Base-by-base conservation (phyloP, 805 yeast genomes). In the Nakazawaea ambrosiae region DNA sequence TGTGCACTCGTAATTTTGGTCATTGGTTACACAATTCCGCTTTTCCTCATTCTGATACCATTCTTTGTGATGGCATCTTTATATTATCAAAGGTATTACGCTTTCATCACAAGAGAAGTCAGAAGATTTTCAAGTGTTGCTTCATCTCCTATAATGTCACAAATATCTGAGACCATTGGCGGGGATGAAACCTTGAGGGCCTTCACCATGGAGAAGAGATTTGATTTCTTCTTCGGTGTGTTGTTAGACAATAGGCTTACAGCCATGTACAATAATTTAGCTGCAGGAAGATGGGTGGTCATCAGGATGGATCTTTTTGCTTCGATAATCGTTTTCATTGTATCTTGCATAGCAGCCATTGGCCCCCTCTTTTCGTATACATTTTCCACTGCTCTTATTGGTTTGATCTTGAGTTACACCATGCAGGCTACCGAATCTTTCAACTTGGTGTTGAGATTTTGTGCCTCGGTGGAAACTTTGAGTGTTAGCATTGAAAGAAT, bases 101-200 rank as follows among this genome's bases (percentile, higher is more conserved):
- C 80, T 44, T 66, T 76, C 4, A 70, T 86, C 1, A 73, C 88
- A 7, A 70, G 96, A 49, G 95, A 87, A 53, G 63, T 87, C 49
- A 84, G 83, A 53, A 71, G 96, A 49, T 63, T 86, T 36, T 75
- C 73, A 33, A 76, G 83, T 37, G 67, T 77, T 17, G 70, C 90
- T 4, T 70, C 75, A 49, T 75, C 85, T 40, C 96, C 96, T 3
- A 76, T 86, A 14, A 82, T 73, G 62, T 82, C 95, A 0, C 87
- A 82, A 47, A 68, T 88, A 45, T 89, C 84, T 52, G 96, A 88
- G 51, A 78, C 88, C 2, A 60, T 88, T 34, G 70, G 69, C 23
- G 96, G 96, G 10, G 73, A 81, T 17, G 75, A 77, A 33, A 88
- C 94, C 1, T 78, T 88, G 39, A 66, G 81, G 33, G 96, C 96